Percentiles rank a stretch among this genome's conserved stretches.
Evolutionary conservation across 1,139 yeast species (phyloP).

Genomic region (Candida labiduridarum): DNA sequence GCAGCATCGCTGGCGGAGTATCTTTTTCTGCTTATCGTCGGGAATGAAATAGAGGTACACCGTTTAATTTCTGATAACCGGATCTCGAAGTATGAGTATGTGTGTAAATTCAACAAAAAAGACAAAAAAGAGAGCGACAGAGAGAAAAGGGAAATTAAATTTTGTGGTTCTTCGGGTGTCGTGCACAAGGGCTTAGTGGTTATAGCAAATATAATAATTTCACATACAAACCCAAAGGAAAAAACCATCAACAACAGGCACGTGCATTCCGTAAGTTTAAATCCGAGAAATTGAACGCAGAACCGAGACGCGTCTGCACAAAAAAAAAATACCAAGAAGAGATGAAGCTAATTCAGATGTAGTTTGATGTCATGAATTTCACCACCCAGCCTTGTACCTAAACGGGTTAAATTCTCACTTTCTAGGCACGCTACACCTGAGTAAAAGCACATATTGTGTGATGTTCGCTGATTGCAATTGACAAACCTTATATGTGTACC

Average conservation of each 20-base stretch:
- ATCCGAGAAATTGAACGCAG: background rate
- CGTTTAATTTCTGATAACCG: background rate
- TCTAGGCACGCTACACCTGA: background rate
- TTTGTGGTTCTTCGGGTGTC: background rate
- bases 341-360: background rate
- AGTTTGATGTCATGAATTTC: background rate
- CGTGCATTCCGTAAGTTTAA: background rate
- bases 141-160: background rate
- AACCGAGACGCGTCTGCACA: background rate
- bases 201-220: background rate
- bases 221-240: background rate
- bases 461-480: background rate
- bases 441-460: background rate
- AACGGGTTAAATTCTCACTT: background rate
- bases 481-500: too few species aligned
- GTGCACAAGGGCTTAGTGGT: background rate
- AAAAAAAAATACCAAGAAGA: background rate
- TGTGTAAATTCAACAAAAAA: conserved; percentile 2
- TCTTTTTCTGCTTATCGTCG: background rate
- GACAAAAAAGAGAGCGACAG: background rate
- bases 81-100: background rate
- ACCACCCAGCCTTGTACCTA: background rate
- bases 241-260: background rate
- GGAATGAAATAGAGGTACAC: background rate
- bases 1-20: conserved; percentile 1